phyloP scores from a whole-genome alignment of 2,329 filamentous ascomycete genomes.

The Pochonia chlamydosporia region DNA sequence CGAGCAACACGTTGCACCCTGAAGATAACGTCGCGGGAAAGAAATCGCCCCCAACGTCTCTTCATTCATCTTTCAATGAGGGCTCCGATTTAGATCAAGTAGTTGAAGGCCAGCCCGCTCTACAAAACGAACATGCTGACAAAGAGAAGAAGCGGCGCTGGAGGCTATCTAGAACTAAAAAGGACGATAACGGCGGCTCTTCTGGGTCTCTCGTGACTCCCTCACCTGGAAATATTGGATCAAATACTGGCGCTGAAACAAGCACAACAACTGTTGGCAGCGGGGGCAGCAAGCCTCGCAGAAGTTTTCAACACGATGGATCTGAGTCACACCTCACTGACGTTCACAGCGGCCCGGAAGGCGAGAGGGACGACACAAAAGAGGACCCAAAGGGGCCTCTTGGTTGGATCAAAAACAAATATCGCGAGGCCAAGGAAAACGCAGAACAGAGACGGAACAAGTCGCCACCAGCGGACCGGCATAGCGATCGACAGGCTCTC shows the following conservation, averaged over 20 bases:
- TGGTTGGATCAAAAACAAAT: constrained; percentile 55
- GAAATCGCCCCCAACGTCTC: constrained; percentile 69
- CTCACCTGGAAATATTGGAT: constrained; percentile 45
- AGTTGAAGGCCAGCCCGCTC: constrained; percentile 46
- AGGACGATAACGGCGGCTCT: constrained; percentile 47
- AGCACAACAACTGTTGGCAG: constrained; percentile 67
- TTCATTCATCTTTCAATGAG: constrained; percentile 74
- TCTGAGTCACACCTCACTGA: constrained; percentile 36
- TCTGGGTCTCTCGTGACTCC: constrained; percentile 35
- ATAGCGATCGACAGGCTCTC: constrained; percentile 20
- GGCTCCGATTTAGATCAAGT: constrained; percentile 72
- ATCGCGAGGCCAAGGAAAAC: constrained; percentile 53
- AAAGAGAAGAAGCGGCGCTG: constrained; percentile 65
- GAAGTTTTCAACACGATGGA: constrained; percentile 46
- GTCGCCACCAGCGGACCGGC: constrained; percentile 40
- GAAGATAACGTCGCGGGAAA: constrained; percentile 54
- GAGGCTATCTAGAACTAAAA: constrained; percentile 63
- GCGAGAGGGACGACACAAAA: constrained; percentile 30
- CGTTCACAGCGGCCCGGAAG: constrained; percentile 32
- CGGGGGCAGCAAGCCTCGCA: constrained; percentile 40
- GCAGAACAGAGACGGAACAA: constrained; percentile 50
- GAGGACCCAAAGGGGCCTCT: constrained; percentile 48
- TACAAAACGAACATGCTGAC: constrained; percentile 42
- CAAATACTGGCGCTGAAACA: constrained; percentile 56
- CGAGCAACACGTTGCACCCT: constrained; percentile 34